A percentile compares a stretch with the other conserved stretches of the same genome.
Conservation (phyloP, 345 rosid genomes). For the Heritiera littoralis region DNA sequence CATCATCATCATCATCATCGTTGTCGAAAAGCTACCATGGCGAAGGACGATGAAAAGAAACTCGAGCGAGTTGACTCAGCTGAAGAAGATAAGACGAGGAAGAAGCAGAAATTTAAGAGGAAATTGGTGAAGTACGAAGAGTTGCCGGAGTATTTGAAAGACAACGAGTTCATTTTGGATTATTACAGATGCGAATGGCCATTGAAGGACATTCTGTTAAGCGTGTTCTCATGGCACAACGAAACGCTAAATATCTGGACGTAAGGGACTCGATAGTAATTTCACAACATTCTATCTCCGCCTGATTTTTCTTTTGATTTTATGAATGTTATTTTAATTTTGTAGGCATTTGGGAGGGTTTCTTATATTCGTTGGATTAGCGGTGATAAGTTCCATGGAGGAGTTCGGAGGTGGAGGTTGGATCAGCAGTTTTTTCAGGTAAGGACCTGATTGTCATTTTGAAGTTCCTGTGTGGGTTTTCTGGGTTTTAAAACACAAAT, state of each 20-base stretch:
- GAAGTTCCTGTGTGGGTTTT: no score
- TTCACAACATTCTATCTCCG: background rate
- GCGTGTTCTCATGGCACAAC: conserved; percentile 87
- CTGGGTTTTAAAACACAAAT: background rate
- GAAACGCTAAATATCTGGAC: conserved; percentile 97
- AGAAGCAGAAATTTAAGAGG: conserved; percentile 40
- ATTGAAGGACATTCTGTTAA: conserved; percentile 63
- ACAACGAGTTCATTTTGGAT: conserved; percentile 86
- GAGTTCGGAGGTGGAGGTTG: conserved; percentile 60
- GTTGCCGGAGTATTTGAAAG: conserved; percentile 77
- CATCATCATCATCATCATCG: conserved; percentile 10
- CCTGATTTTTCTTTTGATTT: background rate
- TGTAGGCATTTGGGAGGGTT: conserved; percentile 81
- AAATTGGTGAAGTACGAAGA: conserved; percentile 69
- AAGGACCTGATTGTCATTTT: conserved; percentile 10
- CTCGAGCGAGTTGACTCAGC: conserved; percentile 20
- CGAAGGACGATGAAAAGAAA: background rate
- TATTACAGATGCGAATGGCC: conserved; percentile 96
- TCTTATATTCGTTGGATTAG: conserved; percentile 60
- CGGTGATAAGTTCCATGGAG: conserved; percentile 63
- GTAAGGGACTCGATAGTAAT: conserved; percentile 38
- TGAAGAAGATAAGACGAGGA: conserved; percentile 3
- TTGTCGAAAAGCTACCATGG: background rate
- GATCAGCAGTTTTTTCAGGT: conserved; percentile 57
- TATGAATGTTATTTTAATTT: background rate